Evolutionary conservation across 75 land plant genomes (phyloP), one percentile per base, ranked within the genome.

Genomic region (Chamaecyparis obtusa): DNA sequence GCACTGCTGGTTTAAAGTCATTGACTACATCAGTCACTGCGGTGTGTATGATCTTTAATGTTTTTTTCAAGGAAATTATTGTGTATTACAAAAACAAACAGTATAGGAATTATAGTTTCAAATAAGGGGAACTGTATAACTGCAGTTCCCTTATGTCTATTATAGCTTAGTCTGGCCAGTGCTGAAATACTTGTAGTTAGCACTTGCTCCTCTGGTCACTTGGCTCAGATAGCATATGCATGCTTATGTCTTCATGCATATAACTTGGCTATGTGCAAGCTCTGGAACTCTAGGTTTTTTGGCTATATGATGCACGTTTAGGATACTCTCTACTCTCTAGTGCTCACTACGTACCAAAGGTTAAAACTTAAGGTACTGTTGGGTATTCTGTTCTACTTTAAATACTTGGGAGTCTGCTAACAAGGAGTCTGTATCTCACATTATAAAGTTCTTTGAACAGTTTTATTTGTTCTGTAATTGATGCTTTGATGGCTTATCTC

Each of bases 1-100:
- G 99, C 85, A 98, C 99, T 76, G 96, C 99, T 37, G 99, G 99
- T 15, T 89, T 98, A 91, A 98, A 98, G 90, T 98, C 99, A 33
- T 48, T 98, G 86, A 97, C 99, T 37, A 98, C 99, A 46, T 85
- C 99, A 36, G 91, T 82, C 17, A 92, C 99, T 88, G 95, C 99
- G 83, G 99, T 97, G 90, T 54, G 98, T 93, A 46, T 15, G 71
- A 30, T 84, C 24, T 39, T 0, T 60, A 46, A 21, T 60, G 67
- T 24, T 64, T 64, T 24, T 64, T 64, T n/a, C 69, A 64, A 24
- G 69, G 30, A 64, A 64, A 64, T 1, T 64, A n/a, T 60, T 24
- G 7, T 24, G 21, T 64, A 27, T 64, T 64, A 64, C 69, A 64
- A 27, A 64, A 51, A 64, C n/a, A 64, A 64, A 24, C n/a, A 64